Evolutionary conservation across 2,329 filamentous ascomycete genomes (phyloP).

Genomic region (Rosellinia necatrix): DNA sequence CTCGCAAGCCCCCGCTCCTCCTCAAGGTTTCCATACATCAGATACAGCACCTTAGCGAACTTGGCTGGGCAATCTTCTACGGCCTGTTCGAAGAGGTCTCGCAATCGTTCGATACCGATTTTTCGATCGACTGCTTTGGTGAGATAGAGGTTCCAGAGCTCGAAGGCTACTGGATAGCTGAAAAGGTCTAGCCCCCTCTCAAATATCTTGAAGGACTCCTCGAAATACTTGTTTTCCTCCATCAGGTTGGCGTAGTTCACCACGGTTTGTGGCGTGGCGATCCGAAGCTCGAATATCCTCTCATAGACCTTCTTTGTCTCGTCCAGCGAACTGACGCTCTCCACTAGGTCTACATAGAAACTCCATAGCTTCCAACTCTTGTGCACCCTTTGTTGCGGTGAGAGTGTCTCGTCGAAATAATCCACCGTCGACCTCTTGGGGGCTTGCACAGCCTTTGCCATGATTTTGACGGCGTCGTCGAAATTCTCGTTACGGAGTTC

Average conservation of each 20-base stretch:
- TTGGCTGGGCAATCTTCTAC: conserved; percentile 93
- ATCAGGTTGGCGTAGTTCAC: conserved; percentile 97
- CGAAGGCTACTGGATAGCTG: conserved; percentile 96
- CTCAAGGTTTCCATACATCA: conserved; percentile 98
- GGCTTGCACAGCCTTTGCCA: conserved; percentile 97
- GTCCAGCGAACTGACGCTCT: conserved; percentile 87
- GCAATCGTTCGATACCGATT: conserved; percentile 89
- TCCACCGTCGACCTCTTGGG: conserved; percentile 98
- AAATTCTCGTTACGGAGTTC: conserved; percentile 96
- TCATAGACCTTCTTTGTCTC: conserved; percentile 96
- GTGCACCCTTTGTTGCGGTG: conserved; percentile 93
- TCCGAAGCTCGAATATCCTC: conserved; percentile 95
- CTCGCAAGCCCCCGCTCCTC: conserved; percentile 93
- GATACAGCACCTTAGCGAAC: conserved; percentile 92
- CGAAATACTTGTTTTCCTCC: conserved; percentile 92
- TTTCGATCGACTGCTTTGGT: conserved; percentile 97
- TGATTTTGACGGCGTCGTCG: conserved; percentile 89
- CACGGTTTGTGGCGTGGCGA: conserved; percentile 96
- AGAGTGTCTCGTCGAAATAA: conserved; percentile 94
- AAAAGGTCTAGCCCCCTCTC: conserved; percentile 97
- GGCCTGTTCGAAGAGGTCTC: conserved; percentile 96
- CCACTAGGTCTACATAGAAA: conserved; percentile 97
- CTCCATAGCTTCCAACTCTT: conserved; percentile 99
- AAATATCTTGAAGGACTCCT: conserved; percentile 97
- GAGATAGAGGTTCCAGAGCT: conserved; percentile 97